These are phyloP conservation scores for Syzygium aqueum DNA, from an alignment of 345 rosid species.

Conservation along the genomic window DNA sequence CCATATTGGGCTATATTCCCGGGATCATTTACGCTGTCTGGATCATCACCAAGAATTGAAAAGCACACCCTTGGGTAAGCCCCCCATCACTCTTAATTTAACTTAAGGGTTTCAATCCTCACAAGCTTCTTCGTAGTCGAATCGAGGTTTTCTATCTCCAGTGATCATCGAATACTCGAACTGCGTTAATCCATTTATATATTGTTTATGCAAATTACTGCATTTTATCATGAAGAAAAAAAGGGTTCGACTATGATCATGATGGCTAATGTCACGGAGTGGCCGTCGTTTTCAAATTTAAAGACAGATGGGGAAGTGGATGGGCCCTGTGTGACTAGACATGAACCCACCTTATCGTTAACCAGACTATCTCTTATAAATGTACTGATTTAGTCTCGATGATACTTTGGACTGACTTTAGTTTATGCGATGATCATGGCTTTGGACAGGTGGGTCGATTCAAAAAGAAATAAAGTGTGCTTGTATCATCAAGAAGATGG, in stretches of 20 bases:
- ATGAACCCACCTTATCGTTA: not conserved
- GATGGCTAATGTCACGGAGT: not conserved
- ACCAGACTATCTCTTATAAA: not conserved
- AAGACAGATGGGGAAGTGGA: not conserved
- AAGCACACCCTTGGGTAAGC: not conserved
- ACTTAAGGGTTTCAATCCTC: not conserved
- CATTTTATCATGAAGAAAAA: not conserved
- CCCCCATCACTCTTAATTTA: not conserved
- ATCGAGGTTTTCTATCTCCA: not conserved
- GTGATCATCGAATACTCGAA: not conserved
- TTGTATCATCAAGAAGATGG: not conserved
- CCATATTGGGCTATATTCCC: constrained; percentile 63
- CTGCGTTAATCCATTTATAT: not conserved
- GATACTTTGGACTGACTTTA: not conserved
- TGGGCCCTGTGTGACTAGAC: not conserved
- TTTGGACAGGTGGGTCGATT: constrained; percentile 6
- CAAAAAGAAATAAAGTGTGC: not conserved
- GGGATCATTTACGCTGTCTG: constrained; percentile 77
- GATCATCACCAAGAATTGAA: constrained; percentile 43
- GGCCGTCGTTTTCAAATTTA: not conserved
- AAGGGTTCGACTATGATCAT: not conserved
- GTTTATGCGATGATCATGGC: not conserved
- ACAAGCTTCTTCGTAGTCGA: not conserved
- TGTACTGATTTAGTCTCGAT: not conserved
- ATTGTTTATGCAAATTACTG: not conserved